Percentiles rank a stretch among this genome's conserved stretches.
Evolutionary conservation across 768 basidiomycete genomes (phyloP).

Genomic region (Tulasnella sp.): DNA sequence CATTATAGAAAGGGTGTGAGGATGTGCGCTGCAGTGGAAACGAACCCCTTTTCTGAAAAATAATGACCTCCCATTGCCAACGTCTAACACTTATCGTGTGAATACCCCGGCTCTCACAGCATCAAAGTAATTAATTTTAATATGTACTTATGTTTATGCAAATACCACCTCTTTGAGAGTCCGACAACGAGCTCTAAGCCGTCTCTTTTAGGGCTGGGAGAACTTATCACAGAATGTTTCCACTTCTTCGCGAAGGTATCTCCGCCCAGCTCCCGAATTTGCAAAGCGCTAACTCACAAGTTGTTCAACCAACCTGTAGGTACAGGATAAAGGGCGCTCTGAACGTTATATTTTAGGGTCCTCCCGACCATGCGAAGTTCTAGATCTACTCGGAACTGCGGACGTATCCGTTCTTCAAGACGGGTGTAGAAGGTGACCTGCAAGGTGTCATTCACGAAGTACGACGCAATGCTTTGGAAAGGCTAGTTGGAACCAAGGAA

Average conservation of each 20-base stretch:
- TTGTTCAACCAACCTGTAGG: slow-evolving; percentile 40
- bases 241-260: slow-evolving; percentile 88
- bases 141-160: too few species aligned
- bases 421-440: slow-evolving; percentile 90
- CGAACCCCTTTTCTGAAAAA: too few species aligned
- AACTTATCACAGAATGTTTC: slow-evolving; percentile 94
- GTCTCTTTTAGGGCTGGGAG: too few species aligned
- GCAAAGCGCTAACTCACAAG: not conserved
- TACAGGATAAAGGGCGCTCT: slow-evolving; percentile 92
- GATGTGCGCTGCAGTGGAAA: too few species aligned
- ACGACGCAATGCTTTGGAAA: slow-evolving; percentile 85
- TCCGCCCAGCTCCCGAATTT: not conserved
- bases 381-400: slow-evolving; percentile 90
- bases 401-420: slow-evolving; percentile 85
- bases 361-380: slow-evolving; percentile 86
- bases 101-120: too few species aligned
- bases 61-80: too few species aligned
- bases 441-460: slow-evolving; percentile 77
- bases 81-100: too few species aligned
- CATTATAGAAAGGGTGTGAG: too few species aligned
- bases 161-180: too few species aligned
- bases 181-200: too few species aligned
- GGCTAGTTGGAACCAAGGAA: slow-evolving; percentile 61
- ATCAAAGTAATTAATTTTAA: too few species aligned
- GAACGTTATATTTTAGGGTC: slow-evolving; percentile 89